Evolutionary conservation across 2,329 filamentous ascomycete species (phyloP), one percentile per base, ranked within the genome.

Genomic region (Neoarthrinium moseri): DNA sequence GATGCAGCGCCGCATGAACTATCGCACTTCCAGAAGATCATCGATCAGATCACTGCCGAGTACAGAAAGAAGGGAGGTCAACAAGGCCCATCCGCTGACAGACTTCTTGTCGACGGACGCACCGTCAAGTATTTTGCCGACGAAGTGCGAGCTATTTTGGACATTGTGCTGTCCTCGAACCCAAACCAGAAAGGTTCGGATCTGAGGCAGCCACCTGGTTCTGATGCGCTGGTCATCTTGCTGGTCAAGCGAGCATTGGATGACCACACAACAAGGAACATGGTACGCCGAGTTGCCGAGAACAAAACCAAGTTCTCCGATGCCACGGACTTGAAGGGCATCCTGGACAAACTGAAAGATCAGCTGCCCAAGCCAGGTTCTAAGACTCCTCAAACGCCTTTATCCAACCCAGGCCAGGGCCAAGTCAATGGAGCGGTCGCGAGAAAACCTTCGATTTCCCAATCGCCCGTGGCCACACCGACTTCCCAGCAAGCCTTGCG

Each of bases 11-110:
- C 81, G 29, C 78, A 83, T 12, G 87, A 94, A 61, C 69, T 94
- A 11, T 81, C 82, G 37, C 80, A 84, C 51, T 94, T 94, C 55
- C 89, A 94, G 61, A 77, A 76, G 39, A 88, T 94, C 33, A 94
- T 94, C 51, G 86, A 91, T 57, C 83, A 90, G 60, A 78, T 94
- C 46, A 91, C 86, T 2, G 66, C 66, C 1, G 78, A 83, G 49
- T 78, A 78, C 54, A 77, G 75, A 55, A 73, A 68, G 32, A 78
- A 69, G 30, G 74, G 75, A 6, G 69, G 68, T 0, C 69, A 74
- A 30, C 71, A 75, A 41, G 76, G 74, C 0, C 78, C 78, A 6
- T 75, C 77, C 4, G 76, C 78, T 1, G 78, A 82, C 45, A 65
- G 72, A 42, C 63, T 83, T 15, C 56, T 79, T 17, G 77, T 83